Evolutionary conservation across 352 stramenopile genomes (phyloP).

Genomic region (Peronospora destructor): DNA sequence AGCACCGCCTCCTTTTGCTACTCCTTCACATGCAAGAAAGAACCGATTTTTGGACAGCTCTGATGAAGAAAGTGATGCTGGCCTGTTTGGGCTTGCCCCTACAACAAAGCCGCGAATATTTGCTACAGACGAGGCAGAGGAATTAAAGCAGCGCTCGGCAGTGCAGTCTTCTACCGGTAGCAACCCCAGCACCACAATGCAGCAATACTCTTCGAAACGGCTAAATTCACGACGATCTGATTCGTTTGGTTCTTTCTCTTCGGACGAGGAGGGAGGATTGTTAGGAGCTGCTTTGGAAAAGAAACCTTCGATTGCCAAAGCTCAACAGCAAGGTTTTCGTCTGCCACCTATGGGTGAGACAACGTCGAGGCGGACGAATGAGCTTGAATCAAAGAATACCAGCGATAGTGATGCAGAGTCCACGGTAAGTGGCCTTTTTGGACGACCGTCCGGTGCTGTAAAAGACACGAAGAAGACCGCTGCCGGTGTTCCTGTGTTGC

Average conservation of each 20-base stretch:
- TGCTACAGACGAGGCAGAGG: conserved; percentile 18
- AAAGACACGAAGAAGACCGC: conserved; percentile 17
- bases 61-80: conserved; percentile 53
- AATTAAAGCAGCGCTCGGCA: conserved; percentile 16
- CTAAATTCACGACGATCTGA: conserved; percentile 28
- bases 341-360: conserved; percentile 21
- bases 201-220: conserved; percentile 19
- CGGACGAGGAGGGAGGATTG: conserved; percentile 34
- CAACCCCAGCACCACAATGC: conserved; percentile 13
- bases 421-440: conserved; percentile 34
- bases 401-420: conserved; percentile 42
- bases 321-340: conserved; percentile 22
- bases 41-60: conserved; percentile 53
- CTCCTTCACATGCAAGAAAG: conserved; percentile 24
- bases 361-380: conserved; percentile 11
- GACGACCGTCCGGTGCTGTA: conserved; percentile 17
- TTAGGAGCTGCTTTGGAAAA: conserved; percentile 36
- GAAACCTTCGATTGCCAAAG: conserved; percentile 8
- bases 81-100: conserved; percentile 40
- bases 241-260: conserved; percentile 44
- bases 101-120: conserved; percentile 18
- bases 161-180: conserved; percentile 7
- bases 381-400: conserved; percentile 18
- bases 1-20: conserved; percentile 18
- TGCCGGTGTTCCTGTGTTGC: conserved; percentile 14